Conservation (phyloP, 257 asterid species). For the Solanum etuberosum region DNA sequence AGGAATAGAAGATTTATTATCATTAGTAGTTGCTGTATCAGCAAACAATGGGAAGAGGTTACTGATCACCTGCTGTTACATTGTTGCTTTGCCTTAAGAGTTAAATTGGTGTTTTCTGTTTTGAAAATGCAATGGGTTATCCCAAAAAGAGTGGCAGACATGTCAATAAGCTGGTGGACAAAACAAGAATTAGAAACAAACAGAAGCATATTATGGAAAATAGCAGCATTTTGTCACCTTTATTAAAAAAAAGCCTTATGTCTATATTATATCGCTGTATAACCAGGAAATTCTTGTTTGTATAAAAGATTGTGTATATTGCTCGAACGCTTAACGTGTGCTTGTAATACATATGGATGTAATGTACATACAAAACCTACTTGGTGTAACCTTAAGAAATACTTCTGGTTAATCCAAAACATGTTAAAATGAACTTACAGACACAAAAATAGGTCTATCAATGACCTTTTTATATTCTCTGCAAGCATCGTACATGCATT, state of each 20-base stretch:
- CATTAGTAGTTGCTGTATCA: neutral
- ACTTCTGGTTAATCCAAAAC: neutral
- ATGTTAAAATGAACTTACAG: neutral
- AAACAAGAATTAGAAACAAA: neutral
- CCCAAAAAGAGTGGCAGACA: neutral
- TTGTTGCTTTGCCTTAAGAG: neutral
- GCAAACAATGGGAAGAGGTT: neutral
- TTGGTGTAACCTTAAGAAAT: neutral
- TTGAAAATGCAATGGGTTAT: neutral
- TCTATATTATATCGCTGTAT: neutral
- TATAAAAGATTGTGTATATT: neutral
- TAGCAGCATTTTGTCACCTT: neutral
- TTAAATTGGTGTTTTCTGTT: neutral
- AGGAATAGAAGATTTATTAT: neutral
- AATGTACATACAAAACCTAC: neutral
- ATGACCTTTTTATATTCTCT: neutral
- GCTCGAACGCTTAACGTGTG: neutral
- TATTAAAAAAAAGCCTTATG: neutral
- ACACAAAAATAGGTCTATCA: neutral
- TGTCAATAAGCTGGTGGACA: neutral
- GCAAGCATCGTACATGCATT: neutral
- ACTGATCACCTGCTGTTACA: neutral
- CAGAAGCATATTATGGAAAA: neutral
- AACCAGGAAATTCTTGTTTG: neutral
- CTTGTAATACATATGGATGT: neutral